These are phyloP conservation scores for Achaetomiella virescens DNA, from an alignment of 495 filamentous ascomycete genomes.

Conservation along the genomic window DNA sequence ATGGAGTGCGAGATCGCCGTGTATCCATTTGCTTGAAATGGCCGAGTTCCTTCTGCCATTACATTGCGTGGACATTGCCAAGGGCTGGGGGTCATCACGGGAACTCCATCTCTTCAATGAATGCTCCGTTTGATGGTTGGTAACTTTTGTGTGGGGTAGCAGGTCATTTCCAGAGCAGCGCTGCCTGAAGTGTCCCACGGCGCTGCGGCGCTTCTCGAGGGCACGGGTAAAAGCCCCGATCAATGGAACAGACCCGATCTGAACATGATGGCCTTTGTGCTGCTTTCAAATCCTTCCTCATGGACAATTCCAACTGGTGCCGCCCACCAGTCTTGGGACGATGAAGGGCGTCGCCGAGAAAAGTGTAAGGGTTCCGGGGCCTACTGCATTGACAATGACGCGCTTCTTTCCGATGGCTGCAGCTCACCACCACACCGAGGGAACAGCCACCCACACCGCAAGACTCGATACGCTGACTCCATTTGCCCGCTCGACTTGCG, in stretches of 20 bases:
- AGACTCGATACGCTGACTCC: not conserved
- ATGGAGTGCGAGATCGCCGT: not conserved
- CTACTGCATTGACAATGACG: not conserved
- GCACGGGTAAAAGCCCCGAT: conserved; percentile 28
- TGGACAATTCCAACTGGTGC: not conserved
- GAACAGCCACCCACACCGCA: not conserved
- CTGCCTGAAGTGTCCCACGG: not conserved
- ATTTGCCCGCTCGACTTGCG: not conserved
- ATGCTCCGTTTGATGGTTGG: conserved; percentile 8
- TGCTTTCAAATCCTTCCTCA: not conserved
- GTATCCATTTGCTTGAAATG: not conserved
- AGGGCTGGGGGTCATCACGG: too few relatives aligned
- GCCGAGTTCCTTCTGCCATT: too few relatives aligned
- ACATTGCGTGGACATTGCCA: not conserved
- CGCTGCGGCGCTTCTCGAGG: conserved; percentile 25
- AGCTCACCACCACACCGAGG: not conserved
- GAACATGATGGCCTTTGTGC: conserved; percentile 7
- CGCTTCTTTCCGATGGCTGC: conserved; percentile 17
- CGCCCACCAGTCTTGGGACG: too few relatives aligned
- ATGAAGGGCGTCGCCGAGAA: not conserved
- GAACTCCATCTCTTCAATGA: too few relatives aligned
- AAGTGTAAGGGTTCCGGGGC: too few relatives aligned
- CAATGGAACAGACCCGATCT: conserved; percentile 28
- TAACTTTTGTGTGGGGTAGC: conserved; percentile 18
- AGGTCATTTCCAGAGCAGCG: not conserved